Conservation (phyloP, 164 flowering plant genomes). For the Paratinospora sagittata region DNA sequence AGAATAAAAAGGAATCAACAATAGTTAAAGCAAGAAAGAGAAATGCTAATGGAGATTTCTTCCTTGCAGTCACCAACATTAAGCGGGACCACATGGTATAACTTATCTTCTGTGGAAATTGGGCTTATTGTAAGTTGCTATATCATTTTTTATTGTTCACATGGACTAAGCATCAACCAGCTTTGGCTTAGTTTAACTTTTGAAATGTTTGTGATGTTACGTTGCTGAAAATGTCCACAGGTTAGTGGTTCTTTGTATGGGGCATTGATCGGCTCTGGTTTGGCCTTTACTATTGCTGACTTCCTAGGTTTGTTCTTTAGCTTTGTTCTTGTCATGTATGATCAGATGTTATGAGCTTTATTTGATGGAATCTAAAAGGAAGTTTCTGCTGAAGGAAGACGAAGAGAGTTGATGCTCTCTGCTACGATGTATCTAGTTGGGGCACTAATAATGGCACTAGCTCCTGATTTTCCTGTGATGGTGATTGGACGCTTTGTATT, state of each 20-base stretch:
- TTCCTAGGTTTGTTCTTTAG: conserved; percentile 52
- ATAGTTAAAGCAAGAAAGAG: neutral
- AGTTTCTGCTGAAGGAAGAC: conserved; percentile 55
- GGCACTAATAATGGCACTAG: conserved; percentile 68
- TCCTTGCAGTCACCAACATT: conserved; percentile 59
- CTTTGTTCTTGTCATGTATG: conserved; percentile 1
- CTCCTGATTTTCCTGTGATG: conserved; percentile 59
- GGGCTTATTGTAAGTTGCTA: conserved; percentile 80
- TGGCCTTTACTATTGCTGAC: conserved; percentile 86
- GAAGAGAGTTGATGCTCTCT: conserved; percentile 81
- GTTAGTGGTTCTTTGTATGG: conserved; percentile 96
- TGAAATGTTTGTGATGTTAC: neutral
- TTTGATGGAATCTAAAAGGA: conserved; percentile 13
- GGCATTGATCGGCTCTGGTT: conserved; percentile 79
- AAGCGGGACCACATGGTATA: conserved; percentile 90
- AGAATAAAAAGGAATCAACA: neutral
- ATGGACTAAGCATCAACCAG: neutral
- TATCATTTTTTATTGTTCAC: conserved; percentile 8
- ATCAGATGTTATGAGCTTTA: neutral
- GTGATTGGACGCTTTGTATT: conserved; percentile 75
- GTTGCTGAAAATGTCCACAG: conserved; percentile 37
- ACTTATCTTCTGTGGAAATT: conserved; percentile 72
- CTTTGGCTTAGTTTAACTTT: neutral
- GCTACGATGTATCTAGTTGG: conserved; percentile 63
- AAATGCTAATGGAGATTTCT: conserved; percentile 4